Base-by-base conservation (phyloP, 805 yeast species). In the Wickerhamomyces bovis region DNA sequence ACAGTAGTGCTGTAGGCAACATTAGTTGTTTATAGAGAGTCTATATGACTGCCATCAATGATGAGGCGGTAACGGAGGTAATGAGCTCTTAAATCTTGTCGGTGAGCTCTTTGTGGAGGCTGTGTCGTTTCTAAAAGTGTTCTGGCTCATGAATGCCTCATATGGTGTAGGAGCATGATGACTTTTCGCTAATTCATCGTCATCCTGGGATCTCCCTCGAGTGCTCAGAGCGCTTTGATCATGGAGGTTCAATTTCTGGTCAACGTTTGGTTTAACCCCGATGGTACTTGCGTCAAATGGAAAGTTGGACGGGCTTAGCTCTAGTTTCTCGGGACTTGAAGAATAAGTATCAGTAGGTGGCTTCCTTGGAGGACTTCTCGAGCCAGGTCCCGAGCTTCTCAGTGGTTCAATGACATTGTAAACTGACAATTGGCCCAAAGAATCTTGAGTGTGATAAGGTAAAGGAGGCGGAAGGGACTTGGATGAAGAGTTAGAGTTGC, bases 161-260 rank as follows among this genome's bases (percentile, higher is more conserved):
- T 67, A 64, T 2, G 80, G 78, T 0, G 76, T 67, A 4, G 80
- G 80, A 0, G 79, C 78, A 49, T 71, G 65, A 49, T 61, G 68
- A 42, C 57, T 60, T 7, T 72, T 70, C 16, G 63, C 59, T 4
- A 57, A 13, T 2, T 67, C 53, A 47, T 70, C 72, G 49, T 66
- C 61, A 11, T 56, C 61, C 13, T 26, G 33, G 3, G 46, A 43
- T 39, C 44, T 42, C 2, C 23, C 23, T 20, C 23, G 6, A 2
- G 23, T 19, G 12, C 10, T 19, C 22, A 36, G 12, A 16, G 13
- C 12, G 5, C 26, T 39, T 20, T 46, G 20, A 44, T 47, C 50
- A 35, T 50, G 52, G 26, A 50, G 31, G 19, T 45, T 46, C 16
- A 43, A 39, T 18, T 40, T 31, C 23, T 41, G 42, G n/a, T 39